These are phyloP conservation scores for Fraxinus angustifolia DNA, from an alignment of 305 asterid genomes.

Conservation along the genomic window DNA sequence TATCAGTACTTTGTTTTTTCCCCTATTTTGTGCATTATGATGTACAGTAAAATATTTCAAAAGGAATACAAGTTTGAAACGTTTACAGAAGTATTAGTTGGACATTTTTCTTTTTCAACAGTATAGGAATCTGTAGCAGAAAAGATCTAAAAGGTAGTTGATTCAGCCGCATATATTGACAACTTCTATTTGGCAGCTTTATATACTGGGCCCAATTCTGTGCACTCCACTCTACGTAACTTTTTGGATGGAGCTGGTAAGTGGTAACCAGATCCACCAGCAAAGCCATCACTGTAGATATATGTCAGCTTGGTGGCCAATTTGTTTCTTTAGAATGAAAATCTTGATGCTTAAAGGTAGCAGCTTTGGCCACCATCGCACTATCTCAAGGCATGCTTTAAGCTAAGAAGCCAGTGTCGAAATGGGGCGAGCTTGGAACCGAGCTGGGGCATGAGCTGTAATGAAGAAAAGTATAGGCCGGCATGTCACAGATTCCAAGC, in stretches of 20 bases:
- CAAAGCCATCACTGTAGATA: not conserved
- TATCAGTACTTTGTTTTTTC: not conserved
- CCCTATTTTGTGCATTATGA: not conserved
- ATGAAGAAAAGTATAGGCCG: not conserved
- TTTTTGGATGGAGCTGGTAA: not conserved
- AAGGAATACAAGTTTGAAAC: slow-evolving; percentile 20
- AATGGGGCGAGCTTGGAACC: not conserved
- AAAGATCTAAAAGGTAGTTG: not conserved
- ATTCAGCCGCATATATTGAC: slow-evolving; percentile 10
- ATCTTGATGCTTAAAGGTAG: not conserved
- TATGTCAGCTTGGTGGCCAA: not conserved
- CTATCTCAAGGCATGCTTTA: not conserved
- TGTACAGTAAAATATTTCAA: not conserved
- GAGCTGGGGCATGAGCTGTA: not conserved
- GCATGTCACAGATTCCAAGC: not conserved
- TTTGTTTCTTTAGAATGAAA: not conserved
- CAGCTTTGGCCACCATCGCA: not conserved
- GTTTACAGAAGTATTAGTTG: not conserved
- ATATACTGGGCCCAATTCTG: not conserved
- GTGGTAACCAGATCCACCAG: slow-evolving; percentile 1
- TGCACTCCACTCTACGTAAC: not conserved
- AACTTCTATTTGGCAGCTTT: not conserved
- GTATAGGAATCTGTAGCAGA: not conserved
- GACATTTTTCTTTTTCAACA: not conserved
- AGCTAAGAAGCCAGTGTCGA: not conserved